Conservation (phyloP, 1,284 basidiomycete genomes). For the Austroboletus niveus region DNA sequence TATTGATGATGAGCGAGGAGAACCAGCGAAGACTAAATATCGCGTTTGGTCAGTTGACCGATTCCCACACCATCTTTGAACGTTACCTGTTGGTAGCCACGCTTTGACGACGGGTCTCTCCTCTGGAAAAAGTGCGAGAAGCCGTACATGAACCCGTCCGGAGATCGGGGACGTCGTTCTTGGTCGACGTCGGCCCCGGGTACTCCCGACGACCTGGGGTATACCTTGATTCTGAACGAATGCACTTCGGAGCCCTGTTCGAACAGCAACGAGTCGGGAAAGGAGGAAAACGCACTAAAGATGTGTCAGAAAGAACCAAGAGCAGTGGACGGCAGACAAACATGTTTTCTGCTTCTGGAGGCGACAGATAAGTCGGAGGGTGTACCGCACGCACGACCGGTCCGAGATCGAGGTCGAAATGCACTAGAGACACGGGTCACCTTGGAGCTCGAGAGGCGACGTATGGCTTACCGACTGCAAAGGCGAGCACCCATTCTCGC, state of each 20-base stretch:
- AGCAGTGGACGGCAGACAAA: constrained; percentile 39
- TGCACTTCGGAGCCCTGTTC: constrained; percentile 72
- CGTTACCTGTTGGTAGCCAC: constrained; percentile 84
- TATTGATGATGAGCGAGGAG: constrained; percentile 83
- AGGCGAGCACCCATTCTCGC: constrained; percentile 74
- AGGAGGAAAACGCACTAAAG: constrained; percentile 84
- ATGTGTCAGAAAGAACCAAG: constrained; percentile 11
- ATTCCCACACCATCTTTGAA: not conserved
- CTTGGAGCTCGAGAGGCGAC: not conserved
- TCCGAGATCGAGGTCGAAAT: constrained; percentile 87
- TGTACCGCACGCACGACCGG: constrained; percentile 77
- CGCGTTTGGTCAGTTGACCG: constrained; percentile 9
- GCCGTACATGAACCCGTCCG: constrained; percentile 78
- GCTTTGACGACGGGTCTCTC: constrained; percentile 64
- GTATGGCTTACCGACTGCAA: constrained; percentile 63
- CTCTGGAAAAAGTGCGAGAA: constrained; percentile 81
- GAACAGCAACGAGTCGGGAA: constrained; percentile 87
- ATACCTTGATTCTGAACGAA: constrained; percentile 68
- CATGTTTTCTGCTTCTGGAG: constrained; percentile 81
- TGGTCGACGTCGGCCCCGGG: constrained; percentile 17
- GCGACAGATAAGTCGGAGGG: constrained; percentile 60
- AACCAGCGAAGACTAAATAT: constrained; percentile 74
- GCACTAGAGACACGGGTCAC: constrained; percentile 44
- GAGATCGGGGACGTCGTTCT: constrained; percentile 37
- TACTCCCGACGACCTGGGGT: constrained; percentile 22